Conservation (phyloP, 805 yeast species). For the Kuraishia piskuri region DNA sequence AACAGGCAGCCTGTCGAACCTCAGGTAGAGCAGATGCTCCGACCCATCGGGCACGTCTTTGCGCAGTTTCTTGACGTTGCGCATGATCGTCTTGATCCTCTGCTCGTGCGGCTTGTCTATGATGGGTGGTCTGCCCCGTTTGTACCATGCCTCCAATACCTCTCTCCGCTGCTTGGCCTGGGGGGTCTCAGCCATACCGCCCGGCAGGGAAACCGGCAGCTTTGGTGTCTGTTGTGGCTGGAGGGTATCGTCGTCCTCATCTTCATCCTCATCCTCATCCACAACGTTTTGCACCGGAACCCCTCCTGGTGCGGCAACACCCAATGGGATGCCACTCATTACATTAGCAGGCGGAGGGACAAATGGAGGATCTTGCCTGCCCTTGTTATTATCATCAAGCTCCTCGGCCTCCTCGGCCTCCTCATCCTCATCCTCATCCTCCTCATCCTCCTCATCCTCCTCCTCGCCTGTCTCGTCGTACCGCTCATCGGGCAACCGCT, state of each 20-base stretch:
- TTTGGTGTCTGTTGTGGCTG: conserved; percentile 1
- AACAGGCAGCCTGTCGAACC: conserved; percentile 81
- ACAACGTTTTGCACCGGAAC: no score
- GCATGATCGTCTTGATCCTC: conserved; percentile 78
- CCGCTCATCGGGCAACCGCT: not conserved
- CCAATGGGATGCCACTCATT: no score
- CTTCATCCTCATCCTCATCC: not conserved
- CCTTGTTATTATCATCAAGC: not conserved
- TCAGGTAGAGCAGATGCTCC: conserved; percentile 41
- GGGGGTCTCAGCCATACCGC: not conserved
- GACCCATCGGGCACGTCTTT: conserved; percentile 26
- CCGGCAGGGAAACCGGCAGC: not conserved
- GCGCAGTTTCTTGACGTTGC: conserved; percentile 68
- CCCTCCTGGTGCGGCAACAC: no score
- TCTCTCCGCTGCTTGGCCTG: conserved; percentile 6
- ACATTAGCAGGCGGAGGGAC: no score
- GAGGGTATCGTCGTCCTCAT: not conserved
- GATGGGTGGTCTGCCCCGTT: conserved; percentile 86
- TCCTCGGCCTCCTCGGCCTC: not conserved
- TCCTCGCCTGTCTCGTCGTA: conserved; percentile 14
- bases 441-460: conserved; percentile 13
- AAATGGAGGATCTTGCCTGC: not conserved
- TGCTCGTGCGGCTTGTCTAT: conserved; percentile 89
- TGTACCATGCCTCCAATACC: conserved; percentile 33
- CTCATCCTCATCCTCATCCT: conserved; percentile 3